These are phyloP conservation scores for Vicia faba DNA, from an alignment of 306 rosid genomes.

Conservation along the genomic window DNA sequence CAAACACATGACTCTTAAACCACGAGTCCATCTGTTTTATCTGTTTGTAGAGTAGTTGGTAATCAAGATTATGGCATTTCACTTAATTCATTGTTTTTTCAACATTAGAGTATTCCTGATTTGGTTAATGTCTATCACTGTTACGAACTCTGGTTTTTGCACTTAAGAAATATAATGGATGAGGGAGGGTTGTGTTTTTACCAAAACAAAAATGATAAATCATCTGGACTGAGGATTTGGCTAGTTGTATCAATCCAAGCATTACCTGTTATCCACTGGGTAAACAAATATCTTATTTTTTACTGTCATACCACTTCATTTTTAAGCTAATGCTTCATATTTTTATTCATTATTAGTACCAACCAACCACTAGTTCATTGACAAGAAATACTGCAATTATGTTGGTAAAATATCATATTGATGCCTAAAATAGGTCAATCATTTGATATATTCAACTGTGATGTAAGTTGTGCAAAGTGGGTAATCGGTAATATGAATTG, in stretches of 20 bases:
- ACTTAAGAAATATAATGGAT: background rate
- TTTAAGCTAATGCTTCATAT: conserved; percentile 5
- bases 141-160: background rate
- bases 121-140: background rate
- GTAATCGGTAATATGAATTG: conserved; percentile 4
- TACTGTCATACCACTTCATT: conserved; percentile 1
- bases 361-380: background rate
- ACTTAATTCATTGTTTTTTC: background rate
- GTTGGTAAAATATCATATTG: background rate
- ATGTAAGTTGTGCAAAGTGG: background rate
- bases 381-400: background rate
- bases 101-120: background rate
- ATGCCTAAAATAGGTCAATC: background rate
- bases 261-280: too few species aligned
- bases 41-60: background rate
- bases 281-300: background rate
- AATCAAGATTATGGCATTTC: conserved; percentile 1
- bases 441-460: background rate
- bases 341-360: background rate
- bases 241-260: too few species aligned
- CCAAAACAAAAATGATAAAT: background rate
- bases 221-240: too few species aligned
- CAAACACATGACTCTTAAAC: background rate
- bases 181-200: background rate
- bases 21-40: background rate